phyloP scores from a whole-genome alignment of 768 basidiomycete genomes.

The Mycena kentingensis region DNA sequence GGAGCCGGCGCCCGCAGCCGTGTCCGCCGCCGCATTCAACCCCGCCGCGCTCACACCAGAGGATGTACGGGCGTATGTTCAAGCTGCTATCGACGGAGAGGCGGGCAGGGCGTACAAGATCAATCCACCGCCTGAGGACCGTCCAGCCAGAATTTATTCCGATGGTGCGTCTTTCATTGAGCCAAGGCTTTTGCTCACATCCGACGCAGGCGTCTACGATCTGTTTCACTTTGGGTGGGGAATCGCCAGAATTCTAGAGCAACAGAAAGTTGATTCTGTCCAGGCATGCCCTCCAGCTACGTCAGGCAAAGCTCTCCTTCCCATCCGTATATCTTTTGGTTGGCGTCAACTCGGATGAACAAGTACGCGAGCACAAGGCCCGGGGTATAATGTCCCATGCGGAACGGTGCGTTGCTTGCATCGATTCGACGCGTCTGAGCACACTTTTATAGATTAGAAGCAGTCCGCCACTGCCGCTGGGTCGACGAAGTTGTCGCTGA shows the following conservation, averaged over 20 bases:
- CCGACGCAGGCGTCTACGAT: slow-evolving; percentile 84
- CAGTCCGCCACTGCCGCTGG: slow-evolving; percentile 96
- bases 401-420: slow-evolving; percentile 60
- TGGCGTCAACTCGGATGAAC: slow-evolving; percentile 90
- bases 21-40: slow-evolving; percentile 49
- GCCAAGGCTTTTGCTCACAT: slow-evolving; percentile 14
- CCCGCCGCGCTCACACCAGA: slow-evolving; percentile 68
- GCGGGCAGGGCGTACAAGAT: slow-evolving; percentile 73
- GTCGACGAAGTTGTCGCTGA: slow-evolving; percentile 91
- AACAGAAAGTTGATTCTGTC: slow-evolving; percentile 6
- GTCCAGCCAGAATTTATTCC: slow-evolving; percentile 89
- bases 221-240: slow-evolving; percentile 93
- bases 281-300: slow-evolving; percentile 92
- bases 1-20: slow-evolving; percentile 45
- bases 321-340: slow-evolving; percentile 87
- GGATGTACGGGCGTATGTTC: slow-evolving; percentile 81
- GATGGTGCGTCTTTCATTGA: slow-evolving; percentile 64
- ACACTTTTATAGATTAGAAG: slow-evolving; percentile 63
- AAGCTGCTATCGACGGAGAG: slow-evolving; percentile 73
- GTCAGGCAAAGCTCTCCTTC: slow-evolving; percentile 95
- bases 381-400: slow-evolving; percentile 84
- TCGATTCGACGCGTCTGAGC: slow-evolving; percentile 8
- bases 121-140: slow-evolving; percentile 75
- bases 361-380: slow-evolving; percentile 78
- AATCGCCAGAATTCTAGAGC: slow-evolving; percentile 2